A percentile compares a stretch with the other conserved stretches of the same genome.
These are phyloP conservation scores for Fusarium keratoplasticum DNA, from an alignment of 2,329 filamentous ascomycete genomes.

Conservation along the genomic window DNA sequence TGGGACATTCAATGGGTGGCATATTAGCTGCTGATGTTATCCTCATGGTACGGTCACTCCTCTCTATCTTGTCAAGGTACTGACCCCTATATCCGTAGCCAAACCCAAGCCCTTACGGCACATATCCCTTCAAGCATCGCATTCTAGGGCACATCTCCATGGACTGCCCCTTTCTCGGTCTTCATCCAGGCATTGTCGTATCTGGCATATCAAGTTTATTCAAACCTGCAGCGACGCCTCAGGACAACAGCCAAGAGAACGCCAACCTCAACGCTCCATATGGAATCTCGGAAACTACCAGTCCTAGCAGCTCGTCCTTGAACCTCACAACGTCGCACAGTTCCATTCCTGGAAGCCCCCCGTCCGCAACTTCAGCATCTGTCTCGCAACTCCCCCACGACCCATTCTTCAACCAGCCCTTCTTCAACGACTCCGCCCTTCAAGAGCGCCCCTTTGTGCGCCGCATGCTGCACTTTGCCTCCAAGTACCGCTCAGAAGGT, in stretches of 20 bases:
- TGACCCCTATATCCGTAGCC: constrained; percentile 38
- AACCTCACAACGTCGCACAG: constrained; percentile 34
- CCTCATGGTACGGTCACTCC: constrained; percentile 62
- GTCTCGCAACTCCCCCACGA: constrained; percentile 44
- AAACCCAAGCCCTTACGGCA: constrained; percentile 47
- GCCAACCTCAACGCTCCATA: constrained; percentile 5
- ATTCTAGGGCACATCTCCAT: constrained; percentile 85
- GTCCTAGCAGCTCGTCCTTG: constrained; percentile 30
- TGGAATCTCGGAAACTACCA: constrained; percentile 8
- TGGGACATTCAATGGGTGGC: constrained; percentile 93
- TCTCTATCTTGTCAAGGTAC: neutral
- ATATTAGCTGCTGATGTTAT: constrained; percentile 84
- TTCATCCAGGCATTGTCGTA: constrained; percentile 89
- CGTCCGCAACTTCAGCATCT: constrained; percentile 18
- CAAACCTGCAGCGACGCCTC: constrained; percentile 54
- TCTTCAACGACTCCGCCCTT: constrained; percentile 78
- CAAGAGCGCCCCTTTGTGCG: constrained; percentile 77
- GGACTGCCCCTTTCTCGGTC: constrained; percentile 87
- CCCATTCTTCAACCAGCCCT: constrained; percentile 81
- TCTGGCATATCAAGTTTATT: constrained; percentile 86
- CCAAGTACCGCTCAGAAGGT: constrained; percentile 80
- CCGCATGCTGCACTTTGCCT: constrained; percentile 79
- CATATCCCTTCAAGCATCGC: constrained; percentile 72
- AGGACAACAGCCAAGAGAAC: constrained; percentile 17
- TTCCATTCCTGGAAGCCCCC: constrained; percentile 29